phyloP scores from a whole-genome alignment of 371 early-diverging fungal species.

The Basidiobolus meristosporus region DNA sequence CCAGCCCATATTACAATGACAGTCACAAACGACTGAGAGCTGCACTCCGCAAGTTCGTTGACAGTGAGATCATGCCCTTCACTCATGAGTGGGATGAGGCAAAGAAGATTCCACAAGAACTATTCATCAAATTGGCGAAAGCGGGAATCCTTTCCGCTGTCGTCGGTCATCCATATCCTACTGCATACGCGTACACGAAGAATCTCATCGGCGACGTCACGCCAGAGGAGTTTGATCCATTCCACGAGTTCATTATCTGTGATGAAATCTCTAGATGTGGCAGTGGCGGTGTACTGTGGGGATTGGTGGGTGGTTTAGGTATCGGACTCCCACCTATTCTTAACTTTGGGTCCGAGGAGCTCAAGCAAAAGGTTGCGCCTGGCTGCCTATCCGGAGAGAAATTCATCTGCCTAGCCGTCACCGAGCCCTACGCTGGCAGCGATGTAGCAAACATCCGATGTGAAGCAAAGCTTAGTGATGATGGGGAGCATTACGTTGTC shows the following conservation, averaged over 20 bases:
- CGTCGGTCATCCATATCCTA: constrained; percentile 19
- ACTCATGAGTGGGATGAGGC: constrained; percentile 75
- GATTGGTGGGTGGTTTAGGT: constrained; percentile 47
- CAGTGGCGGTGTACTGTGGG: constrained; percentile 74
- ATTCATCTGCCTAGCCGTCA: constrained; percentile 55
- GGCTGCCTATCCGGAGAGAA: constrained; percentile 52
- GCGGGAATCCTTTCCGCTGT: constrained; percentile 50
- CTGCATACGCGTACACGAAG: constrained; percentile 10
- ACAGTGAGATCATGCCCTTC: constrained; percentile 62
- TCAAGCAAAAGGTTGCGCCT: constrained; percentile 47
- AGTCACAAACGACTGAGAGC: constrained; percentile 50
- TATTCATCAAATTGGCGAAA: constrained; percentile 50
- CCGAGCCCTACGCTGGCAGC: constrained; percentile 46
- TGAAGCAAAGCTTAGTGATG: constrained; percentile 48
- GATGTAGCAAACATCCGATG: constrained; percentile 66
- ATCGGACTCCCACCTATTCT: constrained; percentile 67
- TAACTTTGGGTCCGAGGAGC: constrained; percentile 43
- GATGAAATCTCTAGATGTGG: constrained; percentile 74
- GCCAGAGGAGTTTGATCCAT: constrained; percentile 42
- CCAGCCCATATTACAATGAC: constrained; percentile 58
- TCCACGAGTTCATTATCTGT: constrained; percentile 53
- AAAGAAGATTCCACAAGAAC: constrained; percentile 40
- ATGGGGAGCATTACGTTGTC: constrained; percentile 50
- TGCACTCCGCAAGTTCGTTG: constrained; percentile 49
- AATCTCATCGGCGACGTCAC: constrained; percentile 15